phyloP scores from a whole-genome alignment of 164 flowering plant genomes.

The Chimonanthus salicifolius region DNA sequence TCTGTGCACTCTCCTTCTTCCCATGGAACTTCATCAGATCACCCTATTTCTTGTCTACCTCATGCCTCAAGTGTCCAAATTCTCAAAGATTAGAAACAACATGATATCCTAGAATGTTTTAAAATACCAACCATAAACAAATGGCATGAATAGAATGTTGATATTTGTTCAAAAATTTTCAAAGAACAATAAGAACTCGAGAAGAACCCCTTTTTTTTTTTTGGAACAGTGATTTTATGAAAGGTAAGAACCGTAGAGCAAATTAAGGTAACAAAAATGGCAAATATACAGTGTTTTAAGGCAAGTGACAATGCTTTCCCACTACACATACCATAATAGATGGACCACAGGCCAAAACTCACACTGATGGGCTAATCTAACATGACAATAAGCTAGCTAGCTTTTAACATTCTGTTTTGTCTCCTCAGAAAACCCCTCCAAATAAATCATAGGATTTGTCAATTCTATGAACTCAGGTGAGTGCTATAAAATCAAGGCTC shows the following conservation, averaged over 20 bases:
- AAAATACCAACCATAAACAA: background rate
- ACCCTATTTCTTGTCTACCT: too few relatives aligned
- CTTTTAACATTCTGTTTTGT: background rate
- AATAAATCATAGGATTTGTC: background rate
- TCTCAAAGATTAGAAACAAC: background rate
- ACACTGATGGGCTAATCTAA: background rate
- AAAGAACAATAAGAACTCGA: background rate
- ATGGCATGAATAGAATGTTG: background rate
- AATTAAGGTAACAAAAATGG: background rate
- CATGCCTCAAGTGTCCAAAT: too few relatives aligned
- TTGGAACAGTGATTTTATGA: too few relatives aligned
- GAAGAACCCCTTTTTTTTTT: background rate
- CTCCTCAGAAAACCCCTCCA: background rate
- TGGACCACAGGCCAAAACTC: background rate
- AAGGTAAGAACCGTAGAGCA: background rate
- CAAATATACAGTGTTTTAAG: background rate
- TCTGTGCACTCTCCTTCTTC: too few relatives aligned
- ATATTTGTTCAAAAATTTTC: conserved; percentile 1
- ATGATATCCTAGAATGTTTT: background rate
- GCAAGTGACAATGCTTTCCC: background rate
- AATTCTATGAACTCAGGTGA: background rate
- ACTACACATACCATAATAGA: too few relatives aligned
- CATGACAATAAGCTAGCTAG: background rate
- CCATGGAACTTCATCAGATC: too few relatives aligned
- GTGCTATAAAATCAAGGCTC: background rate